These are phyloP conservation scores for Helichrysum umbraculigerum DNA, from an alignment of 129 eudicot species.

Conservation along the genomic window DNA sequence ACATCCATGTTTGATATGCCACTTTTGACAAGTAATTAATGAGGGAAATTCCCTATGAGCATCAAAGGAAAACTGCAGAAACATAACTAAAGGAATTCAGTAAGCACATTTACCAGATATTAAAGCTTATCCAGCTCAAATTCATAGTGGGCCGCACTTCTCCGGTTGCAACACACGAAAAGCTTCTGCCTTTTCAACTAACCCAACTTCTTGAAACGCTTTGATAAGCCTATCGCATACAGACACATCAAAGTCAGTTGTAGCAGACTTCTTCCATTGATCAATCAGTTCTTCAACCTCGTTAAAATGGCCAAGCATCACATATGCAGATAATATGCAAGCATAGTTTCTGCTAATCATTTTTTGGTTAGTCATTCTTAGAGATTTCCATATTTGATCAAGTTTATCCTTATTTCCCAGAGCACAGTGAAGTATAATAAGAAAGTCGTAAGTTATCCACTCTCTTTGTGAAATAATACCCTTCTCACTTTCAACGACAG, in stretches of 20 bases:
- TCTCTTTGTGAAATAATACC: constrained; percentile 69
- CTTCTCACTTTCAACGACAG: constrained; percentile 72
- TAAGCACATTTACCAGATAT: constrained; percentile 19
- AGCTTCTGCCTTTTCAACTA: constrained; percentile 50
- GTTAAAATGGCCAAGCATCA: constrained; percentile 63
- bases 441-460: constrained; percentile 88
- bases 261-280: constrained; percentile 77
- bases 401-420: constrained; percentile 70
- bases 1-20: constrained; percentile 20
- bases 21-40: neutral
- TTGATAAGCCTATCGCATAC: constrained; percentile 51
- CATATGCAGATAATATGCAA: constrained; percentile 67
- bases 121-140: constrained; percentile 15
- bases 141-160: constrained; percentile 36
- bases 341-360: constrained; percentile 78
- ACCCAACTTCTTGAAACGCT: constrained; percentile 62
- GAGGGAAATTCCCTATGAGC: constrained; percentile 2
- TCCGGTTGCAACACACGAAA: constrained; percentile 44
- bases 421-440: constrained; percentile 66
- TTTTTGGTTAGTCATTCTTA: constrained; percentile 72
- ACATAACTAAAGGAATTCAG: constrained; percentile 2
- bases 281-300: constrained; percentile 69
- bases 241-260: constrained; percentile 51
- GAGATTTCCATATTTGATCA: constrained; percentile 83
- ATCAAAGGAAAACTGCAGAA: constrained; percentile 4